A percentile compares a stretch with the other conserved stretches of the same genome.
Evolutionary conservation across 257 asterid species (phyloP).

Genomic region (Ajuga chamaepitys): DNA sequence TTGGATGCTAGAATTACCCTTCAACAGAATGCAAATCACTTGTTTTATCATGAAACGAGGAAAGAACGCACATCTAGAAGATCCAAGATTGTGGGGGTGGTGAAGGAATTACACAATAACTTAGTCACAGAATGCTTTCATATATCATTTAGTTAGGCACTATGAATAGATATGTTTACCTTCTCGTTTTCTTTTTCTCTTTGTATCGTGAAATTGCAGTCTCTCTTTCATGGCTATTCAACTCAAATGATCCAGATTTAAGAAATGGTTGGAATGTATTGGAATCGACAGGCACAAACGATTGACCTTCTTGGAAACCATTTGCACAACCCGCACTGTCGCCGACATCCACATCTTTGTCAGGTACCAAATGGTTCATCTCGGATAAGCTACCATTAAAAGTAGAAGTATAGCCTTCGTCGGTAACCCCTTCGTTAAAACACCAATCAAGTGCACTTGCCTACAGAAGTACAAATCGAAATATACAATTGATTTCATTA

Average conservation of each 20-base stretch:
- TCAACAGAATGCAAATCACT: too few species aligned
- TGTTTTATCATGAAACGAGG: too few species aligned
- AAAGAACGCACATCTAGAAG: too few species aligned
- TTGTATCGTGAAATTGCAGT: conserved; percentile 79
- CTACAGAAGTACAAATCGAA: conserved; percentile 46
- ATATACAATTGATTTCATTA: neutral
- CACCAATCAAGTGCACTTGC: conserved; percentile 28
- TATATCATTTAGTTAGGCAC: neutral
- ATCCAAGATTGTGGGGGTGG: too few species aligned
- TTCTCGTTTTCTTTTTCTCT: conserved; percentile 86
- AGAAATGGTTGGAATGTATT: conserved; percentile 34
- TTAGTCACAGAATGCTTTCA: neutral
- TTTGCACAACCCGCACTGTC: conserved; percentile 26
- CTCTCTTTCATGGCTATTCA: conserved; percentile 78
- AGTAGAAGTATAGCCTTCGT: conserved; percentile 41
- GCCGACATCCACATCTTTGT: conserved; percentile 52
- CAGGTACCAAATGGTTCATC: conserved; percentile 50
- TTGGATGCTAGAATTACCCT: too few species aligned
- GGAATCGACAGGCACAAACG: conserved; percentile 22
- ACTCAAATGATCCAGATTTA: conserved; percentile 37
- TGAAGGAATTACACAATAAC: too few species aligned
- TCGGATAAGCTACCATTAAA: conserved; percentile 32
- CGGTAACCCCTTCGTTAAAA: conserved; percentile 28
- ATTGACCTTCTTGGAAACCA: conserved; percentile 41
- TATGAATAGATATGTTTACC: conserved; percentile 32